Evolutionary conservation across 2,329 filamentous ascomycete species (phyloP), one percentile per base, ranked within the genome.

Genomic region (Beauveria asiatica): DNA sequence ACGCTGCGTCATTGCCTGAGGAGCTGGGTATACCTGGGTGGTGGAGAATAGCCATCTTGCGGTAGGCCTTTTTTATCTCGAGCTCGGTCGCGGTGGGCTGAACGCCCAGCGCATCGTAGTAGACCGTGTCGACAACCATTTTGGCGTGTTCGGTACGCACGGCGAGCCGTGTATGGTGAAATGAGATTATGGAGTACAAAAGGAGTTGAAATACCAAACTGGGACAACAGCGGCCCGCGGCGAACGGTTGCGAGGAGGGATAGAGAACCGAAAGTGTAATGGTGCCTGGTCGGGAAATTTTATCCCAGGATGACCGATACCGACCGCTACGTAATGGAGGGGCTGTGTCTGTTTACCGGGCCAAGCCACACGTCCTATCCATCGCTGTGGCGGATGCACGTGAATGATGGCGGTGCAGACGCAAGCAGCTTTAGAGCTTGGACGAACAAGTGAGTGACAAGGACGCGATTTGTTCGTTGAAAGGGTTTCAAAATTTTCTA

Each of bases 41-140:
- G 69, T 96, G 90, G 67, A 92, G 84, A 74, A 97, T 97, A 67
- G 94, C 94, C 67, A 94, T 83, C 77, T 93, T 97, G 72, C 92
- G 86, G 76, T 97, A 97, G 30, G 92, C 92, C 78, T 96, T 96
- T 76, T 97, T 97, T 76, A 97, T 97, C 73, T 97, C 92, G 55
- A 96, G 83, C 73, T 93, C 90, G 44, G 90, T 88, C 33, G 92
- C 93, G 60, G 88, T 90, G 65, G 91, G 87, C 76, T 87, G 80
- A 69, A 97, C 92, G 70, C 89, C 90, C 44, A 97, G 81, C 67
- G 85, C 85, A 75, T 96, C 92, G 76, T 95, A 95, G 76, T 96
- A 96, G 67, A 84, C 78, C 61, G 90, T 95, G 74, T 96, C 91
- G 69, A 88, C 89, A 68, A 94, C 91, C 91, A 95, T 95, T 70